Evolutionary conservation across 352 stramenopile genomes (phyloP), one percentile per base, ranked within the genome.

Genomic region (Blastocystis sp.): DNA sequence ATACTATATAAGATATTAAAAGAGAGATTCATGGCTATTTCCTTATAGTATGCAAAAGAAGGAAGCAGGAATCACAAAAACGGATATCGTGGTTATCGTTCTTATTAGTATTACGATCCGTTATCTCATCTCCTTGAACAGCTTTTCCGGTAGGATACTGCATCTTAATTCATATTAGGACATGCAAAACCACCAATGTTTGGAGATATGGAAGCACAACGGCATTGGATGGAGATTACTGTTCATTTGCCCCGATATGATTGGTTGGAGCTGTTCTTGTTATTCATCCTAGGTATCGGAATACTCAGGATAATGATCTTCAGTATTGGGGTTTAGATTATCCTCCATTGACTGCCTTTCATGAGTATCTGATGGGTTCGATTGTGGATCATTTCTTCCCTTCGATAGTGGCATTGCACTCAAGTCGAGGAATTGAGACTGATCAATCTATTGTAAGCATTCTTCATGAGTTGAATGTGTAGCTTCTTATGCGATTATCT

Each of bases 191-290:
- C 92, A 58, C 92, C 93, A 21, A 93, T 95, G 91, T 96, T 95
- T 88, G 96, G 96, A 49, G 96, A 99, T 89, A 98, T 96, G 90
- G 96, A 99, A 89, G 96, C 95, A 1, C 95, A 99, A 90, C 93
- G 96, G 46, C 96, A 99, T 90, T 99, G 96, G 96, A 98, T 99
- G 95, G 96, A 99, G 91, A 91, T 99, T 63, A 98, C 96, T 37
- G 91, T 92, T 57, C 91, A 95, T 75, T 87, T 98, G 74, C 95
- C 95, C 0, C 71, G 97, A 14, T 92, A 89, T 1, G 91, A 97
- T 65, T 99, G 96, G 96, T 99, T 89, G n/a, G 21, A 21, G 42
- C 21, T 77, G 1, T 61, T 24, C 1, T 12, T 75, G 5, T 12
- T 57, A 19, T 75, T 1, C 52, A 73, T 19, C 3, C 2, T 67